Percentiles rank a stretch among this genome's conserved stretches.
Evolutionary conservation across 169 alveolate genomes (phyloP).

Genomic region (Plasmodium knowlesi): DNA sequence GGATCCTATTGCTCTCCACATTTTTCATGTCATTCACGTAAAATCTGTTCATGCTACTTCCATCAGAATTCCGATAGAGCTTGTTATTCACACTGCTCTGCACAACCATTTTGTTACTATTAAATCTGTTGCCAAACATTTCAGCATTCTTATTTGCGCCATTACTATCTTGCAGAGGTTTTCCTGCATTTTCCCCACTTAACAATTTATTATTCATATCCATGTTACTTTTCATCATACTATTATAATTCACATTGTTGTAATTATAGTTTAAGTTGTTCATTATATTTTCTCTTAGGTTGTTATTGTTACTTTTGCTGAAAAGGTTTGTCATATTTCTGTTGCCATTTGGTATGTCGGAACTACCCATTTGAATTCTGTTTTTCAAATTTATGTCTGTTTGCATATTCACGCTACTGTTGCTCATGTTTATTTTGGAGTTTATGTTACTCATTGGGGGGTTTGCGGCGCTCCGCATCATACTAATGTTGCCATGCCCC

Average conservation of each 20-base stretch:
- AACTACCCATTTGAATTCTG: background rate
- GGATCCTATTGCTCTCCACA: slow-evolving; percentile 30
- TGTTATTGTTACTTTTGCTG: background rate
- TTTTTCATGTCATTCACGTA: slow-evolving; percentile 45
- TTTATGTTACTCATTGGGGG: background rate
- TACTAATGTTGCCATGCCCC: background rate
- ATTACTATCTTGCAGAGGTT: slow-evolving; percentile 7
- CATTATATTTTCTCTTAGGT: slow-evolving; percentile 38
- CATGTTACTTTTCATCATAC: slow-evolving; percentile 26
- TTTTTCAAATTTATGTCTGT: slow-evolving; percentile 18
- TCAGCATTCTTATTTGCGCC: background rate
- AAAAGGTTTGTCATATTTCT: slow-evolving; percentile 20
- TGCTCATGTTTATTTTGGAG: background rate
- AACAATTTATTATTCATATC: slow-evolving; percentile 31
- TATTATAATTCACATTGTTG: slow-evolving; percentile 50
- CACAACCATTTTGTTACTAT: slow-evolving; percentile 29
- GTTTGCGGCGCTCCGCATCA: background rate
- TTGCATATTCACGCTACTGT: background rate
- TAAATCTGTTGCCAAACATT: background rate
- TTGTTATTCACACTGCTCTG: slow-evolving; percentile 36
- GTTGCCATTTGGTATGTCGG: slow-evolving; percentile 1
- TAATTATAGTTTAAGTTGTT: slow-evolving; percentile 47
- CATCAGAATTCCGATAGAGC: slow-evolving; percentile 21
- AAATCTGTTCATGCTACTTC: slow-evolving; percentile 9
- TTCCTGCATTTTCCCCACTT: background rate